Evolutionary conservation across 768 basidiomycete species (phyloP).

Genomic region (Scleroderma bovista): DNA sequence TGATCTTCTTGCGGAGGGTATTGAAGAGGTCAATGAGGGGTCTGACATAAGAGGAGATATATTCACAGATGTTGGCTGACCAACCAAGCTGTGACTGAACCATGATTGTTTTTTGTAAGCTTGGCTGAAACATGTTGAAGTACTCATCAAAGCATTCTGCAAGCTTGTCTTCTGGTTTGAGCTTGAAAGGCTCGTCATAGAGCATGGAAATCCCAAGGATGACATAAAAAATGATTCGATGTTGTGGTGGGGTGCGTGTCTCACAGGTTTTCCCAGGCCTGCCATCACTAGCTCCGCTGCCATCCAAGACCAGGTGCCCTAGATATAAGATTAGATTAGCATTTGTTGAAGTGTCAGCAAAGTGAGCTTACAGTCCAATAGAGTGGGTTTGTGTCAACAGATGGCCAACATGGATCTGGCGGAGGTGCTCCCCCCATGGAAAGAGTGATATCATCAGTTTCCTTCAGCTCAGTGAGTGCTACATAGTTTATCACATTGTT

Average conservation of each 20-base stretch:
- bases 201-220: conserved; percentile 4
- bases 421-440: not conserved
- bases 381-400: not conserved
- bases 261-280: not conserved
- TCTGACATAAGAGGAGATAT: conserved; percentile 2
- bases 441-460: not conserved
- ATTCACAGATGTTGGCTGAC: not conserved
- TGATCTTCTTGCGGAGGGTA: not conserved
- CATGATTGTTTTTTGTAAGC: not conserved
- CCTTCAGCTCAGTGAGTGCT: not conserved
- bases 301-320: conserved; percentile 7
- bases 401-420: not conserved
- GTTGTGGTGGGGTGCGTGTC: not conserved
- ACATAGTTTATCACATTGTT: too few relatives aligned
- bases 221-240: conserved; percentile 10
- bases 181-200: not conserved
- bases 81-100: conserved; percentile 3
- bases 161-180: not conserved
- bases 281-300: conserved; percentile 1
- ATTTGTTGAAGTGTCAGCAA: too few relatives aligned
- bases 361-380: not conserved
- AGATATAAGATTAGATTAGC: not conserved
- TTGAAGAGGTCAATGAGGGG: not conserved
- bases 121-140: not conserved
- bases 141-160: conserved; percentile 1